A percentile compares a stretch with the other conserved stretches of the same genome.
These are phyloP conservation scores for Vaccinium macrocarpon DNA, from an alignment of 148 eudicot genomes.

Conservation along the genomic window DNA sequence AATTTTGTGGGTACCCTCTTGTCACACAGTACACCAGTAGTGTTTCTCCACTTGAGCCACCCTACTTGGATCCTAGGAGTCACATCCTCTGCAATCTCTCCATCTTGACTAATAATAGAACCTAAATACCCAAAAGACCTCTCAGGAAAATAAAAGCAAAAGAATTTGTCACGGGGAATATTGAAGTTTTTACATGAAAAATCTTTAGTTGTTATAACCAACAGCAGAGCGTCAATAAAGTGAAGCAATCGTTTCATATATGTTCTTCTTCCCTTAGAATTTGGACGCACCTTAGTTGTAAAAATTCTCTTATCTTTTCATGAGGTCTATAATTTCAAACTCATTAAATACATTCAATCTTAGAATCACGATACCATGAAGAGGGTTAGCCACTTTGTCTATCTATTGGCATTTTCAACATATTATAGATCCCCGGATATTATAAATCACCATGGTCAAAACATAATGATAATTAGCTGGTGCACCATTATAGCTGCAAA, in stretches of 20 bases:
- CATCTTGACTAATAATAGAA: too few relatives aligned
- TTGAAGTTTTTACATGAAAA: neutral
- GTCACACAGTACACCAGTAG: too few relatives aligned
- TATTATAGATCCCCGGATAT: neutral
- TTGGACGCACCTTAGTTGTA: neutral
- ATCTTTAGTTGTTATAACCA: neutral
- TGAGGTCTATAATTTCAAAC: neutral
- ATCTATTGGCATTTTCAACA: neutral
- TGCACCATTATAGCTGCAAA: neutral
- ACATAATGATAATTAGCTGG: neutral
- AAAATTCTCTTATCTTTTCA: neutral
- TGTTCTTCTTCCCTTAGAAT: neutral
- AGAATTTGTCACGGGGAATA: neutral
- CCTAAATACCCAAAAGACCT: too few relatives aligned
- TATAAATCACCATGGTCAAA: neutral
- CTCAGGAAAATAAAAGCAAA: neutral
- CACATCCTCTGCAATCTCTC: too few relatives aligned
- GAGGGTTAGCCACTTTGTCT: neutral
- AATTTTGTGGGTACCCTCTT: too few relatives aligned
- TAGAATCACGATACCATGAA: neutral
- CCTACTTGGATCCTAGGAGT: too few relatives aligned
- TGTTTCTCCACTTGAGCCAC: too few relatives aligned
- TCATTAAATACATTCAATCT: neutral
- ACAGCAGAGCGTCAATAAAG: neutral
- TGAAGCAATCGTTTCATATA: neutral